These are phyloP conservation scores for Heliamphora pulchella DNA, from an alignment of 179 eudicot species.

Conservation along the genomic window DNA sequence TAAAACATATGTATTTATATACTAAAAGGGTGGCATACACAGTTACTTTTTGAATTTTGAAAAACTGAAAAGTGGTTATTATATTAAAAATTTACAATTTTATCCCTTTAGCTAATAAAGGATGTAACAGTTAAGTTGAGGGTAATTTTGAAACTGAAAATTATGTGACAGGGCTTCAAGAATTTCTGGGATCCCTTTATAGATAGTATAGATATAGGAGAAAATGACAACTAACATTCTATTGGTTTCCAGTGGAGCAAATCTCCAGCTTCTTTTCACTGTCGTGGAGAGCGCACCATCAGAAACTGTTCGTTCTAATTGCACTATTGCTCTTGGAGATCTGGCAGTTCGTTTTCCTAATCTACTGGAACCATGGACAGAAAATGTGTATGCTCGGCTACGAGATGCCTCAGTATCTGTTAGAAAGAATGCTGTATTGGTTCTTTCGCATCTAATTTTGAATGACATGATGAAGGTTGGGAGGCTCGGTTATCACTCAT, in stretches of 20 bases:
- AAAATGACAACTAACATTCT: background rate
- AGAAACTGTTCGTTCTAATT: constrained; percentile 90
- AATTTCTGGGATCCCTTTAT: no score
- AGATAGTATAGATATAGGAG: background rate
- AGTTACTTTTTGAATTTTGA: no score
- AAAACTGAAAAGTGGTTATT: no score
- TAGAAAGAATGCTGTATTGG: constrained; percentile 92
- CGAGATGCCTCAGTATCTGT: constrained; percentile 76
- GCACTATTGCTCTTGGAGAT: constrained; percentile 95
- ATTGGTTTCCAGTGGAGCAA: constrained; percentile 57
- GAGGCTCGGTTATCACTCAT: background rate
- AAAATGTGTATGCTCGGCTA: constrained; percentile 83
- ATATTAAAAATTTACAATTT: no score
- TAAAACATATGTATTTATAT: no score
- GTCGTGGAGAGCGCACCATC: constrained; percentile 88
- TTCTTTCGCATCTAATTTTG: constrained; percentile 92
- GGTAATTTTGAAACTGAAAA: no score
- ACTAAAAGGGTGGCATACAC: no score
- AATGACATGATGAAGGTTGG: constrained; percentile 99
- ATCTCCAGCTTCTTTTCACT: constrained; percentile 94
- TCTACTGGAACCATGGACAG: constrained; percentile 96
- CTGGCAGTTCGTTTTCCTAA: constrained; percentile 95
- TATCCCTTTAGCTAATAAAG: no score
- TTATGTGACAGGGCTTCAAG: no score
- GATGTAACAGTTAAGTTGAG: no score